Evolutionary conservation across 1,284 basidiomycete genomes (phyloP), one percentile per base, ranked within the genome.

Genomic region (Irpex sp.): DNA sequence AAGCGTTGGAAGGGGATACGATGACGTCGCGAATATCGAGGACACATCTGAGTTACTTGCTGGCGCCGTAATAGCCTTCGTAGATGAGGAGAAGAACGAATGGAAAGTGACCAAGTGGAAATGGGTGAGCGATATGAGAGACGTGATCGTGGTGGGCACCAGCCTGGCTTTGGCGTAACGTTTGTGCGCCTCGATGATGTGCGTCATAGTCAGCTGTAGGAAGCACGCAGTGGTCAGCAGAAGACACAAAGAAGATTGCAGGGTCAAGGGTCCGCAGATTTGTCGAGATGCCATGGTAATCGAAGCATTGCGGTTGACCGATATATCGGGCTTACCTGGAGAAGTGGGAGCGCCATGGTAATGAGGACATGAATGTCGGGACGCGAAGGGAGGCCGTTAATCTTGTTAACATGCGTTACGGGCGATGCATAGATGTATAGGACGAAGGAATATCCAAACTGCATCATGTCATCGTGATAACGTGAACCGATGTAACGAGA

Each of bases 371-470:
- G 87, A 56, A 83, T 81, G 69, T 90, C 87, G 1, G 89, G 90
- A 57, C 89, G 78, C 4, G 87, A 82, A 1, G 84, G 82, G 13
- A 5, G 77, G 69, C 4, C 78, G 5, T 77, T 73, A 0, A 70
- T 65, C 61, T 80, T 80, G 66, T 75, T 76, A 11, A 75, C 71
- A 68, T 89, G 85, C 7, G 84, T 83, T 33, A 84, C 71, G 0
- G 88, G 85, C 1, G 85, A 85, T 0, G 88, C 84, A 74, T 90
- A 91, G 6, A 90, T 81, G 66, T 91, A 87, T 15, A 92, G 73
- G 49, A 89, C 77, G 73, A 91, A 90, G 0, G 88, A 84, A 68
- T 91, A 92, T 39, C 88, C 87, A 66, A 90, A 84, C 89, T 91
- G n/a, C 26, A 33, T 43, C 5, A 43, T 43, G 39, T 43, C 39